Conservation (phyloP, 495 filamentous ascomycete species). For the Tuber aestivum region DNA sequence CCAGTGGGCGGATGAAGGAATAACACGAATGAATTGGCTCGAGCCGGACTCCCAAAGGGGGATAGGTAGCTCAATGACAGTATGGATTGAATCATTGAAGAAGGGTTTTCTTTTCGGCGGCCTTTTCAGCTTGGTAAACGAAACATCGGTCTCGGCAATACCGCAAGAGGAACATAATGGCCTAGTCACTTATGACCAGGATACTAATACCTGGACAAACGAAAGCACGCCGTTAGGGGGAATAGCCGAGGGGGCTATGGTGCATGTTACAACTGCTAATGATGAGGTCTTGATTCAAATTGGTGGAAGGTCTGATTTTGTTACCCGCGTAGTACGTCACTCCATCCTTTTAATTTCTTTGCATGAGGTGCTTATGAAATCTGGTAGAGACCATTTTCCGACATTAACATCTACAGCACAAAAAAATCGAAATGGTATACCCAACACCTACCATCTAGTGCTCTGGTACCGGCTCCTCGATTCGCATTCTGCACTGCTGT, state of each 20-base stretch:
- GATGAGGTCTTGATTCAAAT: slow-evolving; percentile 18
- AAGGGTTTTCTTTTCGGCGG: slow-evolving; percentile 12
- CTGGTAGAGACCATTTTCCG: slow-evolving; percentile 5
- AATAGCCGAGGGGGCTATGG: neutral
- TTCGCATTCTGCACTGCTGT: slow-evolving; percentile 9
- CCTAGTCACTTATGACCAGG: slow-evolving; percentile 7
- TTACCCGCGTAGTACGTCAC: neutral
- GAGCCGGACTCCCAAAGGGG: neutral
- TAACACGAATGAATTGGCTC: no score
- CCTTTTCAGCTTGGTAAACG: neutral
- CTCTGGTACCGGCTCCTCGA: slow-evolving; percentile 6
- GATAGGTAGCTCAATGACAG: slow-evolving; percentile 6
- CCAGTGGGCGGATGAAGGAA: neutral
- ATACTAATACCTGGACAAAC: slow-evolving; percentile 10
- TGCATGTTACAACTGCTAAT: neutral
- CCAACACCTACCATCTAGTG: neutral
- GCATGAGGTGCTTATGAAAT: neutral
- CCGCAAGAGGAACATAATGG: neutral
- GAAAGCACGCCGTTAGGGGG: neutral
- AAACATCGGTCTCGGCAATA: neutral
- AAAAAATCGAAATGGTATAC: slow-evolving; percentile 17
- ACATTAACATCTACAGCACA: slow-evolving; percentile 19
- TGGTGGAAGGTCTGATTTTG: slow-evolving; percentile 1
- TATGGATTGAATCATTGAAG: slow-evolving; percentile 12
- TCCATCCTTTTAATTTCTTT: neutral